These are phyloP conservation scores for Tuber borchii DNA, from an alignment of 495 filamentous ascomycete genomes.

Conservation along the genomic window DNA sequence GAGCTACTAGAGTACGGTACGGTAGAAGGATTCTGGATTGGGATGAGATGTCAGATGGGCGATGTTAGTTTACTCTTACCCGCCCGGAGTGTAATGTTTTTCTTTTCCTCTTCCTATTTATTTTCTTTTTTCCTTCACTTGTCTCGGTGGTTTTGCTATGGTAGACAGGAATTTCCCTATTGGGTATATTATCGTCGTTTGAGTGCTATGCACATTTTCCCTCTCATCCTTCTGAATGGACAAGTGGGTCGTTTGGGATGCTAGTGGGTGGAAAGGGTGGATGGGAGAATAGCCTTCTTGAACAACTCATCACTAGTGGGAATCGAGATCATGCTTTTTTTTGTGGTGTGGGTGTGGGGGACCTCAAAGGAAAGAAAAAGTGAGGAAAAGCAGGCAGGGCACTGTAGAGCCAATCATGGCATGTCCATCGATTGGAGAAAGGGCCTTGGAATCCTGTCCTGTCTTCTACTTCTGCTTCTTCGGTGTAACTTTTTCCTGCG, in stretches of 20 bases:
- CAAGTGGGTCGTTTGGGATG: not conserved
- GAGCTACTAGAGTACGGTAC: no score
- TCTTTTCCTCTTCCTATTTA: not conserved
- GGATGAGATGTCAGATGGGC: constrained; percentile 5
- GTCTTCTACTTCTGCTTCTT: not conserved
- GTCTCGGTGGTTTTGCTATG: not conserved
- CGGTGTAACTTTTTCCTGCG: not conserved
- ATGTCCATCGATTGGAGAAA: not conserved
- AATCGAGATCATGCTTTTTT: constrained; percentile 35
- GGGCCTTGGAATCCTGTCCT: not conserved
- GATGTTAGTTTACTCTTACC: not conserved
- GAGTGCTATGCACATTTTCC: not conserved
- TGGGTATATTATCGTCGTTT: not conserved
- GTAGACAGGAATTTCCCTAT: not conserved
- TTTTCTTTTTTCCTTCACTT: not conserved
- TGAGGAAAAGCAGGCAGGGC: not conserved
- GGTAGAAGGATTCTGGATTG: not conserved
- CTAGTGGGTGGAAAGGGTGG: constrained; percentile 11
- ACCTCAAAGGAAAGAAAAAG: not conserved
- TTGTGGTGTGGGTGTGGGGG: constrained; percentile 6
- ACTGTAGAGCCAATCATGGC: not conserved
- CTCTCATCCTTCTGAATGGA: not conserved
- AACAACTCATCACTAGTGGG: constrained; percentile 34
- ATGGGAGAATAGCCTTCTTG: constrained; percentile 22
- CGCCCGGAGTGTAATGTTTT: not conserved